Percentiles rank a stretch among this genome's conserved stretches.
Conservation (phyloP, 2,329 filamentous ascomycete species). For the Penicillium sumatraense region DNA sequence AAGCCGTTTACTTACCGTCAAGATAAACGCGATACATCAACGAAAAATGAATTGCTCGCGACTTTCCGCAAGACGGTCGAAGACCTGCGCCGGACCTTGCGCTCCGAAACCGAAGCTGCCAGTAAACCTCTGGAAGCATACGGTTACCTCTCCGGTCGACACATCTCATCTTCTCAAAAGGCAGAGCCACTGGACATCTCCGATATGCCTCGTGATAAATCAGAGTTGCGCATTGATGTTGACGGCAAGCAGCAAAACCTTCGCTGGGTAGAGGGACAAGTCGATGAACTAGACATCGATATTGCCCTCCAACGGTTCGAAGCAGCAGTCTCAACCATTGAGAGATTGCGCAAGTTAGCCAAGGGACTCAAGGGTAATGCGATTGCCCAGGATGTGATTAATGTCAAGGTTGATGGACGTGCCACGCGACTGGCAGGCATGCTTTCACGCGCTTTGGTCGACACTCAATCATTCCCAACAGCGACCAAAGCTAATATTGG, state of each 20-base stretch:
- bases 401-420: constrained; percentile 85
- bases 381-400: constrained; percentile 89
- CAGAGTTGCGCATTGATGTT: constrained; percentile 83
- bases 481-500: constrained; percentile 80
- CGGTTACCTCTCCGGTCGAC: constrained; percentile 81
- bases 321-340: constrained; percentile 78
- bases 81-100: constrained; percentile 81
- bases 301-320: constrained; percentile 91
- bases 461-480: constrained; percentile 74
- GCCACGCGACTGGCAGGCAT: constrained; percentile 76
- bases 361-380: constrained; percentile 81
- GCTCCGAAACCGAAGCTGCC: constrained; percentile 84
- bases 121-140: constrained; percentile 84
- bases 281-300: constrained; percentile 95
- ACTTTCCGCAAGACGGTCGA: constrained; percentile 93
- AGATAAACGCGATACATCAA: constrained; percentile 75
- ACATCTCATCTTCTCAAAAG: constrained; percentile 73
- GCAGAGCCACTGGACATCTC: constrained; percentile 78
- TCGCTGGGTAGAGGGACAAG: constrained; percentile 91
- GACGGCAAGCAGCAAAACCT: constrained; percentile 96
- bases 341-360: constrained; percentile 80
- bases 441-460: constrained; percentile 75
- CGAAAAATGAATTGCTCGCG: constrained; percentile 80
- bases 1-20: constrained; percentile 96
- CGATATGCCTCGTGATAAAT: constrained; percentile 74